Conservation (phyloP, 441 rosid species). For the Hura crepitans region DNA sequence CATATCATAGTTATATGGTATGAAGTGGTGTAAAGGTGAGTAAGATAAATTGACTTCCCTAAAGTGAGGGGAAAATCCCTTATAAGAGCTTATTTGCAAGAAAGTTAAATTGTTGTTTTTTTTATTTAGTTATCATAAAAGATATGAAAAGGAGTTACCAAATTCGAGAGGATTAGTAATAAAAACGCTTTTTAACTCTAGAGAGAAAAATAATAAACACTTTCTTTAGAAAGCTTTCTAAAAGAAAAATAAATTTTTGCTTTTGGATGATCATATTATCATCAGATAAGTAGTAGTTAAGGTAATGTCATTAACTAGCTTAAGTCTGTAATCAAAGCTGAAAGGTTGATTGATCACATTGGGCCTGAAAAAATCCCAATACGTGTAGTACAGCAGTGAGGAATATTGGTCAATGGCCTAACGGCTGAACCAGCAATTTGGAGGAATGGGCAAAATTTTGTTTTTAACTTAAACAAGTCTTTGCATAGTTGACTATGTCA, state of each 20-base stretch:
- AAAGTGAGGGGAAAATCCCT: neutral
- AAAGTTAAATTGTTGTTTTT: too few species aligned
- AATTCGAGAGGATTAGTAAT: too few species aligned
- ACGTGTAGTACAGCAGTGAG: constrained; percentile 5
- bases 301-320: neutral
- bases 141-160: too few species aligned
- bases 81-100: neutral
- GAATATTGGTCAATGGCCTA: constrained; percentile 1
- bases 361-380: constrained; percentile 5
- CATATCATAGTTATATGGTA: neutral
- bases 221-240: too few species aligned
- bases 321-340: neutral
- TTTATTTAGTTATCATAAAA: too few species aligned
- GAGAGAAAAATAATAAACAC: too few species aligned
- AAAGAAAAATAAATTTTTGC: neutral
- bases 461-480: too few species aligned
- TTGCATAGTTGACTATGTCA: too few species aligned
- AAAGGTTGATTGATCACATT: neutral
- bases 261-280: neutral
- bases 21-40: constrained; percentile 16
- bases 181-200: too few species aligned
- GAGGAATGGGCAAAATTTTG: too few species aligned
- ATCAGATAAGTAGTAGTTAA: neutral
- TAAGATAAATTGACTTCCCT: neutral
- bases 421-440: neutral